Conservation (phyloP, 495 filamentous ascomycete species). For the Xanthoparmelia taractica region DNA sequence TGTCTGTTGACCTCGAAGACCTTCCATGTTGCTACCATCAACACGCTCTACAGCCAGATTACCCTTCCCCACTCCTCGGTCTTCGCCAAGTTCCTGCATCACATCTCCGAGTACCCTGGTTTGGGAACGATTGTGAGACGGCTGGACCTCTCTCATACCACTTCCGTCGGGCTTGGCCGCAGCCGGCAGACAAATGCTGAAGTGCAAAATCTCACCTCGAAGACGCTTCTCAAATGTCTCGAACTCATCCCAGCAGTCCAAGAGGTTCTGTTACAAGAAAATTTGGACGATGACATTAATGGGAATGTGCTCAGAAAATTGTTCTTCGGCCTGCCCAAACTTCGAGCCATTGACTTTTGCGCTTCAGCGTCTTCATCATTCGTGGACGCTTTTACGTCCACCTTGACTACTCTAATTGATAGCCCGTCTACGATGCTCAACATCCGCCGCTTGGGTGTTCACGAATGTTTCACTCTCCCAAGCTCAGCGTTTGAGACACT, state of each 20-base stretch:
- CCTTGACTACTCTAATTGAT: constrained; percentile 35
- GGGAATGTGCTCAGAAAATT: constrained; percentile 62
- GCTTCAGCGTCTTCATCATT: constrained; percentile 67
- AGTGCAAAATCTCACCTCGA: constrained; percentile 73
- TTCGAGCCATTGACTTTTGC: constrained; percentile 71
- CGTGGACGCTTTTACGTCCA: constrained; percentile 50
- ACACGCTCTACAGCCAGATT: constrained; percentile 72
- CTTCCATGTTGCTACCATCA: constrained; percentile 67
- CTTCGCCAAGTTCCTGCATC: constrained; percentile 75
- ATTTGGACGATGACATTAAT: constrained; percentile 72
- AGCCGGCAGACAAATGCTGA: constrained; percentile 72
- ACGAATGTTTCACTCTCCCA: constrained; percentile 72
- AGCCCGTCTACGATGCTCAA: constrained; percentile 45
- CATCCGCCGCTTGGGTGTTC: constrained; percentile 64
- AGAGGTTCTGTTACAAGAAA: constrained; percentile 78
- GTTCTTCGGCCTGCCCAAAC: constrained; percentile 55
- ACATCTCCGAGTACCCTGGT: constrained; percentile 58
- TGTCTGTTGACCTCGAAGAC: constrained; percentile 69
- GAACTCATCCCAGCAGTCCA: constrained; percentile 67
- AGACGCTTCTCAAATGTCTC: constrained; percentile 67
- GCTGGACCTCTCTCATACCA: constrained; percentile 84
- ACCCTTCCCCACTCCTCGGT: constrained; percentile 81
- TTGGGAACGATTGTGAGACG: constrained; percentile 73
- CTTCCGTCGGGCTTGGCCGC: constrained; percentile 70
- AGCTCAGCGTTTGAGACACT: constrained; percentile 61